Percentiles rank a stretch among this genome's conserved stretches.
These are phyloP conservation scores for Trichoderma polysporum DNA, from an alignment of 2,329 filamentous ascomycete species.

Conservation along the genomic window DNA sequence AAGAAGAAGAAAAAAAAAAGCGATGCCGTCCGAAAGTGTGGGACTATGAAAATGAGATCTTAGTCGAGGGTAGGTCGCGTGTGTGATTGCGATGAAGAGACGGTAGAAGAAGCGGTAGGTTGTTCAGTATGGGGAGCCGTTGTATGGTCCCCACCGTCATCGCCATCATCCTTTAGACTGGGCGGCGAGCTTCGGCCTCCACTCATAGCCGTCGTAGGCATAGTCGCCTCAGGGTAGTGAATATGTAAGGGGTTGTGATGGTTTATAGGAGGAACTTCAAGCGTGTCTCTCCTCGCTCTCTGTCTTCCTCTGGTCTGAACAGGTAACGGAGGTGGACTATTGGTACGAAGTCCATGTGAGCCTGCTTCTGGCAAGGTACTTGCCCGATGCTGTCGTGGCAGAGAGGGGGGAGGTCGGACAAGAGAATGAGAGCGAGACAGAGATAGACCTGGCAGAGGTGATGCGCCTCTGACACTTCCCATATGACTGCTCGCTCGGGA, in stretches of 20 bases:
- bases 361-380: slow-evolving; percentile 13
- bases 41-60: not conserved
- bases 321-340: not conserved
- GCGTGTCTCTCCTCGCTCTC: slow-evolving; percentile 22
- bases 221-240: not conserved
- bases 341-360: not conserved
- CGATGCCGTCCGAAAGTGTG: not conserved
- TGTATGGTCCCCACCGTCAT: not conserved
- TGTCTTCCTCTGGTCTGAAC: slow-evolving; percentile 9
- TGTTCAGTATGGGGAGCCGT: too few relatives aligned
- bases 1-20: not conserved
- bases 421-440: not conserved
- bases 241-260: not conserved
- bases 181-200: not conserved
- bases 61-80: not conserved
- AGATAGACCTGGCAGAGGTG: not conserved
- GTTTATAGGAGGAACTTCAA: slow-evolving; percentile 21
- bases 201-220: not conserved
- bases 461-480: not conserved
- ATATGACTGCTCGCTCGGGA: slow-evolving; percentile 42
- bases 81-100: not conserved
- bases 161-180: not conserved
- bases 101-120: not conserved
- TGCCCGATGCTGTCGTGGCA: slow-evolving; percentile 12
- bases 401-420: not conserved